Percentiles rank a stretch among this genome's conserved stretches.
phyloP scores from a whole-genome alignment of 148 eudicot genomes.

The Pharnaceum exiguum region DNA sequence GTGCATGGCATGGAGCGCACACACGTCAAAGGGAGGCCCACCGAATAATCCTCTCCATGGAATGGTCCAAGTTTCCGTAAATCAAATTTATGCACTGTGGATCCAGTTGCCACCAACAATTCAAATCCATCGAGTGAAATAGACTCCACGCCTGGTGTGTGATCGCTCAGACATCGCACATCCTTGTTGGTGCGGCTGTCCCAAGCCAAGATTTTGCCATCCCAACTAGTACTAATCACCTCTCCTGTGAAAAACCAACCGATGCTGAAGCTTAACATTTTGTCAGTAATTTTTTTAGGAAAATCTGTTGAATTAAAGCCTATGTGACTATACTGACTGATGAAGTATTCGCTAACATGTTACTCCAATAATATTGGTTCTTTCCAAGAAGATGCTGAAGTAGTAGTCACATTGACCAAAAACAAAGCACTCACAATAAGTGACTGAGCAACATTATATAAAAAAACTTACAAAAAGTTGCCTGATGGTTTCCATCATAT shows the following conservation, averaged over 20 bases:
- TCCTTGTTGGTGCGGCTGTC: constrained; percentile 51
- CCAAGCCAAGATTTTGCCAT: constrained; percentile 60
- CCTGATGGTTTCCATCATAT: too few relatives aligned
- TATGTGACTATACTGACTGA: too few relatives aligned
- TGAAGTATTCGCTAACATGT: too few relatives aligned
- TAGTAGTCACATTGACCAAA: too few relatives aligned
- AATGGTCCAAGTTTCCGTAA: constrained; percentile 47
- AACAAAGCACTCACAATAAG: too few relatives aligned
- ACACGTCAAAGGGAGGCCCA: constrained; percentile 55
- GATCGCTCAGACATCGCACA: constrained; percentile 24
- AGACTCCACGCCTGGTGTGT: constrained; percentile 52
- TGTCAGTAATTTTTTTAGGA: too few relatives aligned
- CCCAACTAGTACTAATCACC: constrained; percentile 77
- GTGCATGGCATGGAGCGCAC: constrained; percentile 48
- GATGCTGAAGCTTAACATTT: neutral
- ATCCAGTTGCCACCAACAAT: constrained; percentile 58
- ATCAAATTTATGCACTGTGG: constrained; percentile 59
- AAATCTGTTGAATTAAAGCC: too few relatives aligned
- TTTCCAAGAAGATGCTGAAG: too few relatives aligned
- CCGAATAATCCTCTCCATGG: constrained; percentile 29
- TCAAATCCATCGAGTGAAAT: constrained; percentile 50
- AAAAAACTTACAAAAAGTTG: too few relatives aligned
- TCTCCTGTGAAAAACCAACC: constrained; percentile 38
- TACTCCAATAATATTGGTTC: too few relatives aligned
- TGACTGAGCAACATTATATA: too few relatives aligned